Base-by-base conservation (phyloP, 2,329 filamentous ascomycete genomes). In the Pyricularia sp. region DNA sequence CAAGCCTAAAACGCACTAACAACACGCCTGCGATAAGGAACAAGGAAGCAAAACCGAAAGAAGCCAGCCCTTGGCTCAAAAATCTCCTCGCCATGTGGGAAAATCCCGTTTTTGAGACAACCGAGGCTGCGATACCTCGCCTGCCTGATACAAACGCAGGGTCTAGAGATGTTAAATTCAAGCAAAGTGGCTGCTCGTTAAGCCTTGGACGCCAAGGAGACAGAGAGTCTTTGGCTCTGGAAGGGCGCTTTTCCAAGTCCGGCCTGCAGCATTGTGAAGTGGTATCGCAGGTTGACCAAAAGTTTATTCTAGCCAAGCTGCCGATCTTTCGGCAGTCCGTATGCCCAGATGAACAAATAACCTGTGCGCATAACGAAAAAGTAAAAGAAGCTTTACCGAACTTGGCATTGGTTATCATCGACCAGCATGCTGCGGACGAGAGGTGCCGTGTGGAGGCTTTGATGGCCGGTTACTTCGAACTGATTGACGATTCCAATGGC, bases 351-450 rank as follows among this genome's bases (percentile, higher is more conserved):
- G 55, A 7, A 19, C 13, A 28, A 28, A 28, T 2, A 8, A 3
- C 26, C 55, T 19, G 5, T 28, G 13, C 55, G 24, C 10, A 59
- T 57, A 16, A 59, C 2, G 28, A 59, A 28, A 28, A 19, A 59
- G 5, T 3, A 59, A 28, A 26, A 26, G 7, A 65, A 66, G 19
- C 13, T 6, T 6, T 19, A 7, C 60, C 60, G 30, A 67, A 72
- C 2, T 69, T 86, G 1, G 24, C 28, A 3, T 77, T 97, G 4
- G 81, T 96, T 0, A 79, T 97, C 53, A 82, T 97, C 6, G 94
- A 99, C 71, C 94, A 99, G 71, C 94, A 99, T 72, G 94, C 94
- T 0, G 94, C 93, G 3, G 93, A 97, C 72, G 94, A 99, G 77
- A 84, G 94, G 60, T 86, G 89, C 67, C 86, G 87, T 1, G 83